Percentiles rank a stretch among this genome's conserved stretches.
Evolutionary conservation across 2,329 filamentous ascomycete genomes (phyloP).

Genomic region (Colletotrichum tanaceti): DNA sequence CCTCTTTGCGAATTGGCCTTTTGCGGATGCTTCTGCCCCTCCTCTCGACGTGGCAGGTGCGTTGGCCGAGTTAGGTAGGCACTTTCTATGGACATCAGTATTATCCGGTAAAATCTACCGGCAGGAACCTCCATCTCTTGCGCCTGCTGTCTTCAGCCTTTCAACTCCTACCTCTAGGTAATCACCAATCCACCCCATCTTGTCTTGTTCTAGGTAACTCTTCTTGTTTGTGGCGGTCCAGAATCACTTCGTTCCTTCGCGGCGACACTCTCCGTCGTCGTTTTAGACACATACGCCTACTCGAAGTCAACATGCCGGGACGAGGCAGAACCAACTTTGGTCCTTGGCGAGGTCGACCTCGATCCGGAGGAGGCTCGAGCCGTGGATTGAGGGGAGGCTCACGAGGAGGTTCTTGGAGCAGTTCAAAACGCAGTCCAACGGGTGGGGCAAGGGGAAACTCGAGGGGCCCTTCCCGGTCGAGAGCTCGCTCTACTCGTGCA

Average conservation of each 20-base stretch:
- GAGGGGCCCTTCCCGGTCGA: not conserved
- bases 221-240: too few species aligned
- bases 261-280: too few species aligned
- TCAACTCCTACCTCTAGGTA: too few species aligned
- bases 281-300: too few species aligned
- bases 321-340: not conserved
- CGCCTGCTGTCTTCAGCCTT: too few species aligned
- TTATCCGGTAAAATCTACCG: not conserved
- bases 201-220: too few species aligned
- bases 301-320: slow-evolving; percentile 1
- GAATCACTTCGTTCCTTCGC: not conserved
- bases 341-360: slow-evolving; percentile 1
- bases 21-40: too few species aligned
- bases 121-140: not conserved
- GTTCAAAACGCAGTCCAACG: not conserved
- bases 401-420: not conserved
- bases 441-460: not conserved
- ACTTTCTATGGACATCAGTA: too few species aligned
- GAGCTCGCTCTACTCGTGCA: not conserved
- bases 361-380: not conserved
- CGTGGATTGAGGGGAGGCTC: not conserved
- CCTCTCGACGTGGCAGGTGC: not conserved
- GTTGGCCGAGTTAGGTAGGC: not conserved
- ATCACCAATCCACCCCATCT: too few species aligned
- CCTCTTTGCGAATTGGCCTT: not conserved